A percentile compares a stretch with the other conserved stretches of the same genome.
These are phyloP conservation scores for Rhodotorula sp. DNA, from an alignment of 1,284 basidiomycete genomes.

Conservation along the genomic window DNA sequence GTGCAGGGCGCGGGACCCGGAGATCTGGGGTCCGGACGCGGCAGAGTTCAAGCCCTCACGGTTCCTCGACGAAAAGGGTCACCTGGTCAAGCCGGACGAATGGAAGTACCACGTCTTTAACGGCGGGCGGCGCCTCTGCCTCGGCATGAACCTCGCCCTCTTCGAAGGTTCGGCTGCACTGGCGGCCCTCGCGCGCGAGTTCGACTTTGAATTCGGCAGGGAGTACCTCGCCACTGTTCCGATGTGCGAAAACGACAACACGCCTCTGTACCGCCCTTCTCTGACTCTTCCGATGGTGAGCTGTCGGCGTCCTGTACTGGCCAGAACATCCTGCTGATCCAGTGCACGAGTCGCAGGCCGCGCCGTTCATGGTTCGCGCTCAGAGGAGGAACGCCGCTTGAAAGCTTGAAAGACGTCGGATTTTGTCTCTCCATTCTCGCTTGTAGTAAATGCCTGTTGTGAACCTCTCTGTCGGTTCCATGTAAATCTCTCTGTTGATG, in stretches of 20 bases:
- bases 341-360: neutral
- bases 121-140: slow-evolving; percentile 36
- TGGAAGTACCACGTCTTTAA: slow-evolving; percentile 43
- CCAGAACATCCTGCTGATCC: too few species aligned
- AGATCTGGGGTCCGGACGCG: slow-evolving; percentile 40
- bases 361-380: slow-evolving; percentile 3
- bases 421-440: neutral
- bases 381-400: neutral
- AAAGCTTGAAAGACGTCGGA: neutral
- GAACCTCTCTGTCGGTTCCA: too few species aligned
- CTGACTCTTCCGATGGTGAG: slow-evolving; percentile 22
- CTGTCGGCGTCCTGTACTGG: neutral
- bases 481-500: too few species aligned
- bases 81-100: slow-evolving; percentile 28
- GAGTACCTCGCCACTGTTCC: slow-evolving; percentile 24
- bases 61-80: slow-evolving; percentile 38
- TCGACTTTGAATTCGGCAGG: slow-evolving; percentile 33
- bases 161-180: slow-evolving; percentile 36
- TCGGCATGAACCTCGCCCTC: slow-evolving; percentile 37
- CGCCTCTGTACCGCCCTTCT: slow-evolving; percentile 18
- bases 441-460: too few species aligned
- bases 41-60: slow-evolving; percentile 37
- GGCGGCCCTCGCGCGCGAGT: slow-evolving; percentile 24
- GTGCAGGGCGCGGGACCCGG: slow-evolving; percentile 26
- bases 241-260: slow-evolving; percentile 25